Base-by-base conservation (phyloP, 1,139 yeast genomes). In the Martiniozyma asiatica region DNA sequence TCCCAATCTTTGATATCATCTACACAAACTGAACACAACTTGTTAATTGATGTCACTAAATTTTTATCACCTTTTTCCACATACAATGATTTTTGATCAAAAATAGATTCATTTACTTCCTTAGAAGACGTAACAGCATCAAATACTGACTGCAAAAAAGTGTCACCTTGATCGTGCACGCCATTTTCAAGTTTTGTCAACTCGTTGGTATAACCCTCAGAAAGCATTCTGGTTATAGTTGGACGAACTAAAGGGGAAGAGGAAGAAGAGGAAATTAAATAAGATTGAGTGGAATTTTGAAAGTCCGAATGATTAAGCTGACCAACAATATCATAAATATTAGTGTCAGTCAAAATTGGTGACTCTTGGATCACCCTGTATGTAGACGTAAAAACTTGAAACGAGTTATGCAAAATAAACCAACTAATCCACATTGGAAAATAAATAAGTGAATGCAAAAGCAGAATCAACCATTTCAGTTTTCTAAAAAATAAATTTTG, bases 121-220 rank as follows among this genome's bases (percentile, higher is more conserved):
- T 44, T 37, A 3, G 48, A 35, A 8, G 58, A 50, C 3, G 56
- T 62, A 50, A 73, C 63, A 2, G 77, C 78, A 35, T 63, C 70
- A 45, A 68, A 71, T n/a, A 72, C 64, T 14, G 75, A 65, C 40
- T 73, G 79, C 19, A 75, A 66, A 32, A 73, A 61, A 17, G 52
- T 59, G 35, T 72, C 78, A 16, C 74, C 70, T 31, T 66, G 71
- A 38, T 69, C 76, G 28, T 63, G 66, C 14, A 67, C 48, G 16
- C 57, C 49, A 23, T 46, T 50, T 24, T 51, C 50, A 8, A 61
- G 45, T 27, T 50, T 56, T 22, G 48, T 50, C 18, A 59, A 37
- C 23, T 39, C 47, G 5, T 35, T 32, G n/a, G 39, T 26, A 23
- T 42, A 40, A 11, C 36, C 51, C 46, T 33, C 63, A 47, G 45